Base-by-base conservation (phyloP, 352 stramenopile species). In the Saprolegnia parasitica region DNA sequence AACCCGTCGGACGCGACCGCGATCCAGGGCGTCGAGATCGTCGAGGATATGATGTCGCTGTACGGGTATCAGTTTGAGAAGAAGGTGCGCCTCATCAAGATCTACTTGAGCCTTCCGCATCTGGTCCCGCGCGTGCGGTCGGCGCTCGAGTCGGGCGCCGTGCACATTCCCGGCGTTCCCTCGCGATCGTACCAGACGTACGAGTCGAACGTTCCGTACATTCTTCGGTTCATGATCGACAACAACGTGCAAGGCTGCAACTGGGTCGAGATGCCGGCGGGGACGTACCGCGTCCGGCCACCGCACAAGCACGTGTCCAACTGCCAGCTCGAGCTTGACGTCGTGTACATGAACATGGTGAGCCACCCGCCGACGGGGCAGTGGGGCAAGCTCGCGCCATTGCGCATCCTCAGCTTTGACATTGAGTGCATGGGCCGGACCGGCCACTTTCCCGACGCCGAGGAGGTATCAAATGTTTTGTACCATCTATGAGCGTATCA, bases 141-240 rank as follows among this genome's bases (percentile, higher is more conserved):
- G 5, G 86, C 96, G 35, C 86, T 98, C 63, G 89, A 98, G 74
- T 79, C 81, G 0, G 92, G 95, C 9, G 32, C 23, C 16, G 46
- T 68, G 16, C 47, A 54, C 29, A 68, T 68, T 70, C 52, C 37
- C 71, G 86, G 83, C 23, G 85, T 81, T 60, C 81, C 89, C 15
- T 87, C 79, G 55, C 80, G 82, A 11, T 81, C 74, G 39, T 95
- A 86, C 73, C 86, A 96, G 73, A 98, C 91, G 11, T 99, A 98
- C 84, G 98, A 99, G 79, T 98, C 88, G 75, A 99, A 99, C 80
- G 95, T 99, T 40, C 97, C 97, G 8, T 99, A 98, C 85, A 93
- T 99, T 16, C 81, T 99, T 71, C 91, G 98, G 11, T 99, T 98
- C 81, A 99, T 99, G 96, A 98, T 99, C 76, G 98, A 99, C 77